phyloP scores from a whole-genome alignment of 2,329 filamentous ascomycete species.

The Penicillium digitatum region DNA sequence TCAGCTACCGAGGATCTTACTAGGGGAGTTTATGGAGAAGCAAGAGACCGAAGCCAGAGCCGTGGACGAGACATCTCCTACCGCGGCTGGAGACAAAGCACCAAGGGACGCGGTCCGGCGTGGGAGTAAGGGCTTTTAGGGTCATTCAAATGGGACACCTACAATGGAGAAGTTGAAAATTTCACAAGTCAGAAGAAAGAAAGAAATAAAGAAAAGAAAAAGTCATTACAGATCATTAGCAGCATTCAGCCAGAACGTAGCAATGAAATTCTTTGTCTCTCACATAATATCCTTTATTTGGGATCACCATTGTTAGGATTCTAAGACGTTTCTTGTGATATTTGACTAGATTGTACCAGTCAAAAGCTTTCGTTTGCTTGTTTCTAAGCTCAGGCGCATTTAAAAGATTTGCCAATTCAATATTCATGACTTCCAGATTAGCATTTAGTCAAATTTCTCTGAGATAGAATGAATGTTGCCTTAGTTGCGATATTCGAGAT shows the following conservation, averaged over 20 bases:
- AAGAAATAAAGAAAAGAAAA: too few species aligned
- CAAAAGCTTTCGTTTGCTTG: too few species aligned
- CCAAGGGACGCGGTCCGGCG: not conserved
- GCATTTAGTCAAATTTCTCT: not conserved
- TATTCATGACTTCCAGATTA: not conserved
- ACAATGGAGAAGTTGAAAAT: accelerated
- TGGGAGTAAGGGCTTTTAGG: not conserved
- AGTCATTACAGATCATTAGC: not conserved
- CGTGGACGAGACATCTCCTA: not conserved
- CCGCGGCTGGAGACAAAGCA: not conserved
- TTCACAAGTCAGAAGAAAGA: not conserved
- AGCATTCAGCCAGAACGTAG: not conserved
- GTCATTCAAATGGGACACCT: not conserved
- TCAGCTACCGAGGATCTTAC: not conserved
- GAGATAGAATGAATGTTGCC: too few species aligned
- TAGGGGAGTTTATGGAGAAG: not conserved
- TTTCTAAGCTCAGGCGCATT: too few species aligned
- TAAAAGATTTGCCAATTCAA: not conserved
- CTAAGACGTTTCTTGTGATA: not conserved
- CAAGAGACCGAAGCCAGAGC: not conserved
- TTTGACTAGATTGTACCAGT: not conserved
- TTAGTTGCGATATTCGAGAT: not conserved
- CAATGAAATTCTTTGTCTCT: not conserved
- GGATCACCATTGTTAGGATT: not conserved
- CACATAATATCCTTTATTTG: not conserved